Conservation (phyloP, 108 stramenopile genomes). For the Fistulifera pelliculosa region DNA sequence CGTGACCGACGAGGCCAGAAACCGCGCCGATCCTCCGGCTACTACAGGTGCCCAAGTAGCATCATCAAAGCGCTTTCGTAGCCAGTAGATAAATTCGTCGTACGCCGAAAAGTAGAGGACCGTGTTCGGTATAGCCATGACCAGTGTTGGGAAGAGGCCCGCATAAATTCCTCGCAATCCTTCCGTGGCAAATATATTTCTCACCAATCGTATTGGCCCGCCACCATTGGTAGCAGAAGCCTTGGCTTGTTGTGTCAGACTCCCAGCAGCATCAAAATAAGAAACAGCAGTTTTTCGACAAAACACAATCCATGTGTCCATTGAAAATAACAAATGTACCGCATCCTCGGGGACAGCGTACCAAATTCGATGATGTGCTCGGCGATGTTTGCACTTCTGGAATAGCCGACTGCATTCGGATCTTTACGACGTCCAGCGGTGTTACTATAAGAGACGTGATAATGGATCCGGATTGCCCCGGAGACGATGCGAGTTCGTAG, state of each 20-base stretch:
- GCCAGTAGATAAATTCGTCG: conserved; percentile 47
- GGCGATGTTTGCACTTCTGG: background rate
- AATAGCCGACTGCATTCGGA: conserved; percentile 41
- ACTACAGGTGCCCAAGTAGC: conserved; percentile 41
- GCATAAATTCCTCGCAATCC: conserved; percentile 76
- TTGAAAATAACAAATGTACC: conserved; percentile 58
- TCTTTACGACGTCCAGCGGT: conserved; percentile 72
- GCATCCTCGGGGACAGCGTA: conserved; percentile 33
- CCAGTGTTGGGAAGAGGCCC: conserved; percentile 72
- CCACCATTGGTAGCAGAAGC: background rate
- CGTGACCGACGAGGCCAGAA: conserved; percentile 68
- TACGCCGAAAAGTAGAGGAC: conserved; percentile 87
- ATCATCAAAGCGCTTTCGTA: conserved; percentile 1
- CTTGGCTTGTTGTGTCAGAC: conserved; percentile 8
- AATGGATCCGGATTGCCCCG: conserved; percentile 52
- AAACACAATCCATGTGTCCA: conserved; percentile 43
- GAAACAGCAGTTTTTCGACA: conserved; percentile 37
- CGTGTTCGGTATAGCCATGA: conserved; percentile 85
- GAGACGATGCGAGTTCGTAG: conserved; percentile 28
- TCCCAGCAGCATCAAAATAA: conserved; percentile 30
- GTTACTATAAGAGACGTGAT: conserved; percentile 49
- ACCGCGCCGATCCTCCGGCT: conserved; percentile 70
- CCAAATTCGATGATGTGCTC: conserved; percentile 1
- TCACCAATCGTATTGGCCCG: conserved; percentile 35
- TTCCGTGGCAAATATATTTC: conserved; percentile 47